Evolutionary conservation across 2,329 filamentous ascomycete genomes (phyloP), one percentile per base, ranked within the genome.

Genomic region (Orbilia ellipsospora): DNA sequence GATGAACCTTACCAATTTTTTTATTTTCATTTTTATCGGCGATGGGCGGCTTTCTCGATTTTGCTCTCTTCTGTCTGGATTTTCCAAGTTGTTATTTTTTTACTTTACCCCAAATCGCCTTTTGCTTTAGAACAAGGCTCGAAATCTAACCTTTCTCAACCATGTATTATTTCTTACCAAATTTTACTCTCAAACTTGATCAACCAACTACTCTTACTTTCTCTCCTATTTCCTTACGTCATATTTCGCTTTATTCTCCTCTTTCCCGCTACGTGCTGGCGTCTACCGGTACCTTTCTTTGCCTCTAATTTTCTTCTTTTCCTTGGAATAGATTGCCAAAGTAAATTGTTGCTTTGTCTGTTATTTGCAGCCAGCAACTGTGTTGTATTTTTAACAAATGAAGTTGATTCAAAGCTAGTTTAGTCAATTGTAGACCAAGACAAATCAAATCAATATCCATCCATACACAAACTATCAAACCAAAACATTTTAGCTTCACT

Each of bases 331-430:
- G 63, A 67, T 44, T 74, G 56, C 48, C 48, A 66, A 66, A 36
- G 62, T 36, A 13, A 13, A 48, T 10, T 18, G 44, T 51, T 68
- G 31, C 31, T 36, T 36, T 7, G 57, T 57, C 57, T 52, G 54
- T 63, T 74, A 63, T 66, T 23, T 57, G 62, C 63, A 64, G 70
- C 66, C 54, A 63, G 50, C 31, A 36, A 36, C 31, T 51, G 62
- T 74, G 70, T 74, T 74, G 70, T 74, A 74, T 74, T 74, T 74
- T 59, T 61, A 62, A 26, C 54, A 63, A 66, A 55, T 62, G 56
- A 74, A 56, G 18, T 57, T 63, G 42, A 63, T 26, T 68, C 52
- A 18, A 51, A 44, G 26, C 28, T 67, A 59, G 10, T 7, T 36
- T 36, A 36, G 63, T 44, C 23, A 2, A 36, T 44, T 36, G 56